Evolutionary conservation across 192 early-diverging fungal genomes (phyloP), one percentile per base, ranked within the genome.

Genomic region (Mortierella claussenii): DNA sequence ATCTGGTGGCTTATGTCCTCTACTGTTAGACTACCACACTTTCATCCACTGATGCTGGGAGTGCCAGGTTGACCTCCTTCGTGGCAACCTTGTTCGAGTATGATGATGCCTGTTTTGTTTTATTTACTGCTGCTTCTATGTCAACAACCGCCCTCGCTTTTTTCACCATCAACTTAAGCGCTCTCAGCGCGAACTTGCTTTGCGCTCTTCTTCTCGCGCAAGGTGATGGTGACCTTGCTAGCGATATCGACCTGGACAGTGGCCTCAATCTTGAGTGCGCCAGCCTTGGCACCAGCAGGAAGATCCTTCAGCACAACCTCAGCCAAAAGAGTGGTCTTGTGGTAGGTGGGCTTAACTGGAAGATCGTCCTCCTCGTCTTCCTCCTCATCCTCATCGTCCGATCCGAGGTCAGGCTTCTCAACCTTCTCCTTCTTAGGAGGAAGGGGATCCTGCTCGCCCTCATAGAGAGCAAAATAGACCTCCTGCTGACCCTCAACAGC

Each of bases 401-500:
- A 76, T 47, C 84, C 81, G 30, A 66, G 50, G 40, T 79, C 59
- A 36, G 81, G 46, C 57, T 84, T 82, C 44, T 80, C 81, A 33
- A 80, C 82, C 57, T 80, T 78, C 78, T 81, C 81, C 53, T 81
- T 75, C 59, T 85, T 73, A 21, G 54, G 60, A 30, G 68, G 71
- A 24, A 59, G 69, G 18, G 70, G 46, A 37, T 78, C 81, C 12
- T 81, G 80, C 66, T 96, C 92, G 64, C 93, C 93, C 86, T 98
- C 94, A 71, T 89, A 90, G 26, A 98, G 81, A 21, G 92, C 88
- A 66, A 98, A 65, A 80, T 91, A 96, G 20, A 91, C 87, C 43
- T 90, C 87, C 28, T 75, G 80, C 58, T 94, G 92, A 48, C 86
- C 87, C 46, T 84, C 87, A 18, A 62, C 79, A 24, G 87, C 81